These are phyloP conservation scores for Petunia axillaris DNA, from an alignment of 257 asterid species.

Conservation along the genomic window DNA sequence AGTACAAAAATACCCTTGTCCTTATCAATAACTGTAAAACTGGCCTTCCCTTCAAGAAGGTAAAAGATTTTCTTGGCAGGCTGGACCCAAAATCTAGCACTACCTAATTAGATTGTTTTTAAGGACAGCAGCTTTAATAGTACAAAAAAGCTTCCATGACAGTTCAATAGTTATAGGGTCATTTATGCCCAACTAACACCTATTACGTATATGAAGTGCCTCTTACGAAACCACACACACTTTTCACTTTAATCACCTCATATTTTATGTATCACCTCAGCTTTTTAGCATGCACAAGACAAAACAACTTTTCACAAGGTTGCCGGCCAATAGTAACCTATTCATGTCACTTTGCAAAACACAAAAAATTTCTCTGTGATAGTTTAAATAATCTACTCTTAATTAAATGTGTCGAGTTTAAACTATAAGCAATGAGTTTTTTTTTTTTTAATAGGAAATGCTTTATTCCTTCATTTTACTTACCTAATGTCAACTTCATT, in stretches of 20 bases:
- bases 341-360: neutral
- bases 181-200: slow-evolving; percentile 43
- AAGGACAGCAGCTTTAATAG: slow-evolving; percentile 34
- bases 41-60: slow-evolving; percentile 27
- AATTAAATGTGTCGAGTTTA: too few species aligned
- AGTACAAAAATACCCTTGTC: slow-evolving; percentile 46
- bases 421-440: too few species aligned
- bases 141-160: neutral
- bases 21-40: slow-evolving; percentile 18
- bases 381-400: too few species aligned
- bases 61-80: slow-evolving; percentile 34
- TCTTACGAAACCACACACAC: slow-evolving; percentile 36
- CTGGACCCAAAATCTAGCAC: slow-evolving; percentile 33
- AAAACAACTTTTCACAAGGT: slow-evolving; percentile 34
- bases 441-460: too few species aligned
- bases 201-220: slow-evolving; percentile 37
- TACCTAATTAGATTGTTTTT: slow-evolving; percentile 26
- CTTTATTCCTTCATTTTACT: too few species aligned
- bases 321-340: neutral
- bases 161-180: slow-evolving; percentile 27
- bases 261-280: slow-evolving; percentile 30
- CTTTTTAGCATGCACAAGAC: slow-evolving; percentile 26
- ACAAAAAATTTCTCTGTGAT: neutral
- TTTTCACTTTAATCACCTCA: slow-evolving; percentile 21
- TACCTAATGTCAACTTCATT: too few species aligned